A percentile compares a stretch with the other conserved stretches of the same genome.
Conservation (phyloP, 2,329 filamentous ascomycete species). For the Xylariaceae sp. region DNA sequence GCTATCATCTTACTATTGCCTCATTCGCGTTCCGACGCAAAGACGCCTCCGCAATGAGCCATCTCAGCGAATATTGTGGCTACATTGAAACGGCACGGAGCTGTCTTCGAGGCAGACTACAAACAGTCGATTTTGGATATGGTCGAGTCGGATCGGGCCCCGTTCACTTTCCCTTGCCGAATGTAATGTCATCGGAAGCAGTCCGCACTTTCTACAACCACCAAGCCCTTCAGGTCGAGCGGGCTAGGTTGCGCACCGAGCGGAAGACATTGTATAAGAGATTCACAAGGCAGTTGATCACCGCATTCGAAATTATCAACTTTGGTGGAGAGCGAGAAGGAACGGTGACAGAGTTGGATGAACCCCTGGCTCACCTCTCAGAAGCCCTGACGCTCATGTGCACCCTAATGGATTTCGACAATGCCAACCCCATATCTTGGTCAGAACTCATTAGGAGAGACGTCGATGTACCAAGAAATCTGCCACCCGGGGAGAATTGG, state of each 20-base stretch:
- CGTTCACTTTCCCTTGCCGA: conserved; percentile 9
- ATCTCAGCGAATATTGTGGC: conserved; percentile 7
- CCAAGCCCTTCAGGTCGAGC: conserved; percentile 9
- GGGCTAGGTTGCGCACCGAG: conserved; percentile 9
- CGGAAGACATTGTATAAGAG: conserved; percentile 13
- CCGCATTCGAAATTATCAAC: conserved; percentile 12
- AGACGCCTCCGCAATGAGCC: conserved; percentile 8
- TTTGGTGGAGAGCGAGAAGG: conserved; percentile 4
- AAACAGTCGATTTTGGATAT: too few species aligned
- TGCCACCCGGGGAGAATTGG: conserved; percentile 17
- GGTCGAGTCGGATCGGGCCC: too few species aligned
- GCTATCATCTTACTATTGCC: too few species aligned
- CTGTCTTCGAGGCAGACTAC: conserved; percentile 5
- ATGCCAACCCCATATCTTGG: conserved; percentile 16
- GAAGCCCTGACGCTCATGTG: conserved; percentile 14
- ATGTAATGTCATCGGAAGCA: conserved; percentile 6
- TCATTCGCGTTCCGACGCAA: too few species aligned
- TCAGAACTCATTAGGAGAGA: conserved; percentile 13
- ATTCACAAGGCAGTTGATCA: conserved; percentile 11
- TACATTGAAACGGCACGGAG: conserved; percentile 7
- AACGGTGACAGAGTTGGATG: conserved; percentile 10
- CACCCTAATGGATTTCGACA: conserved; percentile 17
- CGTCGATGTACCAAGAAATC: conserved; percentile 1
- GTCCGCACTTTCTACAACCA: conserved; percentile 13
- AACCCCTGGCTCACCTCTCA: conserved; percentile 10